Conservation (phyloP, 495 filamentous ascomycete genomes). For the Hypoxylon rickii region DNA sequence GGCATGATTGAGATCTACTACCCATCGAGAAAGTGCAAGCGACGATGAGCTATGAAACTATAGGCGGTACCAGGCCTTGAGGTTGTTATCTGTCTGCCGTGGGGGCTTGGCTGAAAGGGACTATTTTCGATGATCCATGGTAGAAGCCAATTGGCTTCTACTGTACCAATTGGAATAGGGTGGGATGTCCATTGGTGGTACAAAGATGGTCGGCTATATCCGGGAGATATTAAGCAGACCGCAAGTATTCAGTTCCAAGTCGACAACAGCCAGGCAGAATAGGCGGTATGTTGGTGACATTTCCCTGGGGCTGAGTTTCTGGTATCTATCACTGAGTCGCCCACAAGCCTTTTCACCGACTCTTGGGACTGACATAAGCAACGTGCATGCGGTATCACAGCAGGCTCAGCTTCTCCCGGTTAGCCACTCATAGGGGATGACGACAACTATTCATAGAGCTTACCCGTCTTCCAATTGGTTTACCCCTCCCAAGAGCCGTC, state of each 20-base stretch:
- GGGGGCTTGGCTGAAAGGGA: no score
- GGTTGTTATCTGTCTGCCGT: no score
- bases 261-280: neutral
- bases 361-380: slow-evolving; percentile 33
- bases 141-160: no score
- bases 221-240: slow-evolving; percentile 26
- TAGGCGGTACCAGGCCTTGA: no score
- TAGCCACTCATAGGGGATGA: slow-evolving; percentile 1
- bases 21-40: no score
- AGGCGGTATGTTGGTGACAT: slow-evolving; percentile 16
- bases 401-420: slow-evolving; percentile 13
- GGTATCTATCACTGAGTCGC: neutral
- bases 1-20: no score
- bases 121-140: no score
- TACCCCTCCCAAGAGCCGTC: slow-evolving; percentile 4
- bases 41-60: no score
- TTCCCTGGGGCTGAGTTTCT: slow-evolving; percentile 18
- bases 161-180: no score
- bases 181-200: no score
- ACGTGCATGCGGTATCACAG: slow-evolving; percentile 10
- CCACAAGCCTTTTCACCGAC: slow-evolving; percentile 23
- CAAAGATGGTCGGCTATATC: slow-evolving; percentile 17
- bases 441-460: slow-evolving; percentile 22
- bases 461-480: slow-evolving; percentile 6
- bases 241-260: slow-evolving; percentile 15